Evolutionary conservation across 2,329 filamentous ascomycete species (phyloP).

Genomic region (Xylaria hypoxylon): DNA sequence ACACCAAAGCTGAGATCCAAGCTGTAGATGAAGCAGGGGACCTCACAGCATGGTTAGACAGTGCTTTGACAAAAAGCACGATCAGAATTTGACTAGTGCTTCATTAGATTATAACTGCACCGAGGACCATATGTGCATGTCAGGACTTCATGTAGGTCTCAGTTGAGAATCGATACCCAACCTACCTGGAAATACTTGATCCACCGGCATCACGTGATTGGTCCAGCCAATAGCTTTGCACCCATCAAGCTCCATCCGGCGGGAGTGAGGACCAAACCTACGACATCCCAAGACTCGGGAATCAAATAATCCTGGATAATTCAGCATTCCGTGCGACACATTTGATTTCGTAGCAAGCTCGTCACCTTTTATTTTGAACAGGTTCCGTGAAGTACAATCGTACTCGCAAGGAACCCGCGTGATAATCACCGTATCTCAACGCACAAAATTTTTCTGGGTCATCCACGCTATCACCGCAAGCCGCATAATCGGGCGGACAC

Average conservation of each 20-base stretch:
- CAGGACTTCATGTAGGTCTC: slow-evolving; percentile 3
- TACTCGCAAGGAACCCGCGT: not conserved
- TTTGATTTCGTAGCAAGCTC: not conserved
- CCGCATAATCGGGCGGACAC: slow-evolving; percentile 19
- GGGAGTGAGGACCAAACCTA: not conserved
- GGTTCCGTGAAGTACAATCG: not conserved
- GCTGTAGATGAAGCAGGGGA: slow-evolving; percentile 69
- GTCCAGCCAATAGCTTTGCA: slow-evolving; percentile 13
- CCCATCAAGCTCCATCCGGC: slow-evolving; percentile 7
- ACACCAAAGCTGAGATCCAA: slow-evolving; percentile 82
- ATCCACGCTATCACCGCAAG: slow-evolving; percentile 17
- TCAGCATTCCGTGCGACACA: not conserved
- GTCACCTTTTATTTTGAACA: not conserved
- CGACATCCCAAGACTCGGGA: slow-evolving; percentile 2
- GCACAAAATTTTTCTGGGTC: slow-evolving; percentile 37
- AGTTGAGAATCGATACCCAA: slow-evolving; percentile 4
- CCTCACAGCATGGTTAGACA: slow-evolving; percentile 63
- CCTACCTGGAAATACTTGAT: not conserved
- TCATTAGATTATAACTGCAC: not conserved
- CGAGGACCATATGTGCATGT: not conserved
- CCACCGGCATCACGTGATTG: slow-evolving; percentile 42
- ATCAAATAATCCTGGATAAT: slow-evolving; percentile 7
- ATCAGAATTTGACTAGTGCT: not conserved
- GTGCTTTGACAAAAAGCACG: slow-evolving; percentile 49
- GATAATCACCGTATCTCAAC: slow-evolving; percentile 9